Evolutionary conservation across 1,284 basidiomycete species (phyloP).

Genomic region (Neonothopanus nambi): DNA sequence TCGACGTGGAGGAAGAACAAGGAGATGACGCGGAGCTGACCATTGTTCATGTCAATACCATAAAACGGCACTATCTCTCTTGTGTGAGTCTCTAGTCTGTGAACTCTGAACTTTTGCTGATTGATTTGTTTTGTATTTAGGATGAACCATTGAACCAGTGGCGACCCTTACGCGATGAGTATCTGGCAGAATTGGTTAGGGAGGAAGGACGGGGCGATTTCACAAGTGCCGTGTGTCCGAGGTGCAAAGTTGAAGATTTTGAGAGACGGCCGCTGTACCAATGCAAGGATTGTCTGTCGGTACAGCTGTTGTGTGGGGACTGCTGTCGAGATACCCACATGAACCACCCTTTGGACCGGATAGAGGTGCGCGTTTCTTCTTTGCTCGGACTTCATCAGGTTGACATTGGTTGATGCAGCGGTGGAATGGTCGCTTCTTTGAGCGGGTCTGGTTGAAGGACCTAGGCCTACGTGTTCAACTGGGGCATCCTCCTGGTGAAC

Average conservation of each 20-base stretch:
- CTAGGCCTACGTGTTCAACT: conserved; percentile 19
- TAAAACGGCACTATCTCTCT: too few species aligned
- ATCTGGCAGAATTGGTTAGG: conserved; percentile 13
- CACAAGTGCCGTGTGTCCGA: neutral
- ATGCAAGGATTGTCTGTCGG: conserved; percentile 17
- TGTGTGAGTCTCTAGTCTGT: too few species aligned
- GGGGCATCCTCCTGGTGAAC: conserved; percentile 5
- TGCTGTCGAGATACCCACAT: conserved; percentile 19
- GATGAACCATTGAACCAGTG: conserved; percentile 15
- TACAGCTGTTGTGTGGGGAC: conserved; percentile 10
- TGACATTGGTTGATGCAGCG: neutral
- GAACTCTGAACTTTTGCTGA: too few species aligned
- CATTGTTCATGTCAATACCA: too few species aligned
- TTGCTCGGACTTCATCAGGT: neutral
- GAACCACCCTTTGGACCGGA: conserved; percentile 17
- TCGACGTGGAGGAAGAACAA: too few species aligned
- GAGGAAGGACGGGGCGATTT: conserved; percentile 15
- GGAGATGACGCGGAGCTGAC: too few species aligned
- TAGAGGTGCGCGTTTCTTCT: conserved; percentile 17
- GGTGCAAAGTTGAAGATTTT: neutral
- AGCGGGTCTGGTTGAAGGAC: neutral
- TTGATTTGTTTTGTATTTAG: neutral
- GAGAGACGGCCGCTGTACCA: too few species aligned
- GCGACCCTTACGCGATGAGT: conserved; percentile 9
- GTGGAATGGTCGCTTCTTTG: conserved; percentile 17